A percentile compares a stretch with the other conserved stretches of the same genome.
phyloP scores from a whole-genome alignment of 441 rosid species.

The Erysimum pusillum region DNA sequence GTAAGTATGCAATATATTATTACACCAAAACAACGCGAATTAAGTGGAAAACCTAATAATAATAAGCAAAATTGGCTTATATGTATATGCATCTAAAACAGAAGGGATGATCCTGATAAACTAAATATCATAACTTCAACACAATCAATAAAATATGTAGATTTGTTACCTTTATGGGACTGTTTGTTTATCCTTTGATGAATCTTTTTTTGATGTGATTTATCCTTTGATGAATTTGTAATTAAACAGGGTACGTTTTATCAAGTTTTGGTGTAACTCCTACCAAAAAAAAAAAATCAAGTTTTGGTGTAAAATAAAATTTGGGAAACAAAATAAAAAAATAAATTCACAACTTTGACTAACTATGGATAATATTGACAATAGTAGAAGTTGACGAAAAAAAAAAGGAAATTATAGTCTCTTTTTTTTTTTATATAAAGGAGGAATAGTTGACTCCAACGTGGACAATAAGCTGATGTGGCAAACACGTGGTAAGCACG shows the following conservation, averaged over 20 bases:
- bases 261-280: background rate
- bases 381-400: background rate
- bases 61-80: too few relatives aligned
- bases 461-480: slow-evolving; percentile 29
- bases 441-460: background rate
- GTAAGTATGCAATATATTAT: background rate
- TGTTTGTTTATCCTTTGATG: background rate
- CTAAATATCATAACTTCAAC: background rate
- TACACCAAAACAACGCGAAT: background rate
- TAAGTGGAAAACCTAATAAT: too few relatives aligned
- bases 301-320: too few relatives aligned
- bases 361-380: background rate
- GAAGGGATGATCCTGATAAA: too few relatives aligned
- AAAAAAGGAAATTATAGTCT: too few relatives aligned
- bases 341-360: background rate
- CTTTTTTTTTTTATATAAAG: too few relatives aligned
- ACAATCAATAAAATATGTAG: background rate
- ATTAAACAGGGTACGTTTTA: background rate
- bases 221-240: background rate
- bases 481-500: slow-evolving; percentile 43
- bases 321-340: too few relatives aligned
- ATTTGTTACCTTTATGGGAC: background rate
- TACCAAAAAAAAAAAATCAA: too few relatives aligned
- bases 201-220: too few relatives aligned
- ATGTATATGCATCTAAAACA: background rate